Percentiles rank a stretch among this genome's conserved stretches.
phyloP scores from a whole-genome alignment of 768 basidiomycete species.

The Lactifluus subvellereus region DNA sequence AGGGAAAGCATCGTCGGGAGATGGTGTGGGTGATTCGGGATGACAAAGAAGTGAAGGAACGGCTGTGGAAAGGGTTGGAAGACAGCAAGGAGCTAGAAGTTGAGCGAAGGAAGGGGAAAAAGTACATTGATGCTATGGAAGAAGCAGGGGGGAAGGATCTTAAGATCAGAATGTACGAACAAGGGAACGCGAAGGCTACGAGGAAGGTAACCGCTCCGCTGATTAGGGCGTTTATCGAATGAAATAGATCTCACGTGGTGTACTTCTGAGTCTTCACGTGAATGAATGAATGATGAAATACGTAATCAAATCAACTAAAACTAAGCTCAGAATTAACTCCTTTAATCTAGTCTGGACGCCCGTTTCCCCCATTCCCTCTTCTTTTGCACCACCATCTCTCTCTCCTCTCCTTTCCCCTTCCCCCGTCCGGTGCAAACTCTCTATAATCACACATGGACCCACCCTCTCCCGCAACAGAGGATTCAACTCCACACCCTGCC shows the following conservation, averaged over 20 bases:
- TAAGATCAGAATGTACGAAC: constrained; percentile 15
- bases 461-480: constrained; percentile 3
- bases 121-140: constrained; percentile 26
- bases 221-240: constrained; percentile 5
- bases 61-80: constrained; percentile 58
- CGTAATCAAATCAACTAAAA: constrained; percentile 6
- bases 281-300: not conserved
- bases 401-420: not conserved
- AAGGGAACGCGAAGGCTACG: constrained; percentile 16
- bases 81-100: constrained; percentile 45
- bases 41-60: constrained; percentile 37
- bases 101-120: constrained; percentile 35
- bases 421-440: not conserved
- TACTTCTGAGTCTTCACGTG: not conserved
- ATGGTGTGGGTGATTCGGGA: constrained; percentile 57
- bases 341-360: not conserved
- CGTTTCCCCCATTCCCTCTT: not conserved
- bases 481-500: not conserved
- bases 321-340: not conserved
- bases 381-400: not conserved
- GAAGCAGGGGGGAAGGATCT: constrained; percentile 28
- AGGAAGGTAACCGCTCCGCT: constrained; percentile 23
- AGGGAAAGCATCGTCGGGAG: constrained; percentile 60
- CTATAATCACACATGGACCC: constrained; percentile 4
- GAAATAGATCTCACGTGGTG: no score